These are phyloP conservation scores for Paramecium sonneborni DNA, from an alignment of 73 alveolate species.

Conservation along the genomic window DNA sequence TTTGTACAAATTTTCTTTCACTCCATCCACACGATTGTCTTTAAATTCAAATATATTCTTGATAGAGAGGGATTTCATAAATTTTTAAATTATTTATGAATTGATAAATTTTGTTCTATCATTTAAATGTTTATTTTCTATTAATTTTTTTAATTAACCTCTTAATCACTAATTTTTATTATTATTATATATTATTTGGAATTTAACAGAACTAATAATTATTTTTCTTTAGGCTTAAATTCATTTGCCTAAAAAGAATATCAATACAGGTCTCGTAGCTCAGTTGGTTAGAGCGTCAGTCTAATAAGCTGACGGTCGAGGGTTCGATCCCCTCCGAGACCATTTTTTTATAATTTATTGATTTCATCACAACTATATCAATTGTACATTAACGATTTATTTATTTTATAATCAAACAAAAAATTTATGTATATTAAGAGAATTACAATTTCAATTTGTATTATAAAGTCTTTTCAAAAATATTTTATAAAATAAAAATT, in stretches of 20 bases:
- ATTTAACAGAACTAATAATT: no score
- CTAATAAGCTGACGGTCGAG: conserved; percentile 66
- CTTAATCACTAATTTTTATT: background rate
- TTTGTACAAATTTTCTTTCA: background rate
- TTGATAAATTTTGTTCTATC: background rate
- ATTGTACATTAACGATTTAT: no score
- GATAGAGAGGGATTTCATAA: conserved; percentile 1
- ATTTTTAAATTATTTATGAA: background rate
- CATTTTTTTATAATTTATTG: conserved; percentile 54
- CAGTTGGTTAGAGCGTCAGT: conserved; percentile 69
- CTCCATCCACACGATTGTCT: background rate
- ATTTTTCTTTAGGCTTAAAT: background rate
- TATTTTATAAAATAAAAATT: no score
- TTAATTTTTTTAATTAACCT: background rate
- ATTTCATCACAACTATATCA: no score
- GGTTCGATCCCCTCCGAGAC: conserved; percentile 67
- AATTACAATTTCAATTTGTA: no score
- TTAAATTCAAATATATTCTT: conserved; percentile 26
- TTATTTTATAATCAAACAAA: no score
- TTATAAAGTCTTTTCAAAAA: no score
- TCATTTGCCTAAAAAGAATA: background rate
- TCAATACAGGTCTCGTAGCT: conserved; percentile 59
- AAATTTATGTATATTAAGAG: no score
- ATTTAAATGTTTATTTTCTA: background rate
- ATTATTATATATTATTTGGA: background rate